These are phyloP conservation scores for Hericium erinaceus DNA, from an alignment of 768 basidiomycete genomes.

Conservation along the genomic window DNA sequence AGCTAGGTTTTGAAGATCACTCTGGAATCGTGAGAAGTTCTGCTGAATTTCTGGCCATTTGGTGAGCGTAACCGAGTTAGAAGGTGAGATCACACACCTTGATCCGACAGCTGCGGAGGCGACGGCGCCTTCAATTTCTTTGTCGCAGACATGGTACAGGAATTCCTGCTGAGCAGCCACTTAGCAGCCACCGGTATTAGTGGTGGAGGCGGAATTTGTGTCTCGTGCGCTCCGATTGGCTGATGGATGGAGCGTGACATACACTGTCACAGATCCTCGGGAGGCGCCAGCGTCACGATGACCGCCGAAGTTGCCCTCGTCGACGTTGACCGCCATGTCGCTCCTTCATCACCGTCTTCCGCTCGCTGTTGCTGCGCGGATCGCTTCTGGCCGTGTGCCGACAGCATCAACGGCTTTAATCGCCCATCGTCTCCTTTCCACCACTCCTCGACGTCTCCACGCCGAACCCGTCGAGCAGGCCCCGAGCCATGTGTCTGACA, in stretches of 20 bases:
- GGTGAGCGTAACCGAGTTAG: background rate
- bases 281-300: background rate
- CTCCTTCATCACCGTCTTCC: conserved; percentile 43
- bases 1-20: conserved; percentile 84
- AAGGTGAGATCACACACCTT: conserved; percentile 46
- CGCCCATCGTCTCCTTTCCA: conserved; percentile 45
- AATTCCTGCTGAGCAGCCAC: conserved; percentile 4
- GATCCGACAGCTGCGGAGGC: conserved; percentile 49
- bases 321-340: conserved; percentile 46
- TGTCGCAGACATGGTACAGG: conserved; percentile 36
- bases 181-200: background rate
- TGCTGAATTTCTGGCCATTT: conserved; percentile 72
- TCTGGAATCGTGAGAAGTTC: conserved; percentile 73
- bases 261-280: conserved; percentile 1
- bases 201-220: conserved; percentile 10
- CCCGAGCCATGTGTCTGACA: conserved; percentile 10
- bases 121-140: conserved; percentile 54
- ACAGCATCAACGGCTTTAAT: conserved; percentile 26
- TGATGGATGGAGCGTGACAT: conserved; percentile 19
- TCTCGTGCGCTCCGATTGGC: conserved; percentile 37
- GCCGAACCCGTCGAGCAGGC: conserved; percentile 14
- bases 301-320: conserved; percentile 22
- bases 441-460: conserved; percentile 19
- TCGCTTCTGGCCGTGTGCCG: conserved; percentile 23
- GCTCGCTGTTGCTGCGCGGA: conserved; percentile 42